phyloP scores from a whole-genome alignment of 495 filamentous ascomycete species.

The Articulospora tetracladia region DNA sequence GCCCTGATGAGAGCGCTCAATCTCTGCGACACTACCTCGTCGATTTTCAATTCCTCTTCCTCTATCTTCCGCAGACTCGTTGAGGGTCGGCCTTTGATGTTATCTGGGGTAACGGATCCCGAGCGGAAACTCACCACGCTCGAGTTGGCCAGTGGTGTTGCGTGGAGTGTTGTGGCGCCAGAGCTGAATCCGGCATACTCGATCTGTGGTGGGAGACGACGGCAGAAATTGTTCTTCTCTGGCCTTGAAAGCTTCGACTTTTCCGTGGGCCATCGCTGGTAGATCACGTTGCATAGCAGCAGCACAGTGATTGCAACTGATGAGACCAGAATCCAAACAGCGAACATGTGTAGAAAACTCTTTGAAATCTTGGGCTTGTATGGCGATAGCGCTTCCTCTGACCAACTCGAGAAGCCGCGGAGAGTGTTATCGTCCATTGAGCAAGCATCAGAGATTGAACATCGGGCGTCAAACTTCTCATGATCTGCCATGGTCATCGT shows the following conservation, averaged over 20 bases:
- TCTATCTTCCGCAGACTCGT: no score
- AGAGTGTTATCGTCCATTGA: slow-evolving; percentile 31
- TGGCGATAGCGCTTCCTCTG: slow-evolving; percentile 12
- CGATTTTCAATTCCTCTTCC: no score
- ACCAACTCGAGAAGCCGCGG: slow-evolving; percentile 28
- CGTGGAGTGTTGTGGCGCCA: background rate
- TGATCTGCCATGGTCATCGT: slow-evolving; percentile 23
- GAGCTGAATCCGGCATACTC: background rate
- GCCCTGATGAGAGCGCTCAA: no score
- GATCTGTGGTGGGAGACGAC: background rate
- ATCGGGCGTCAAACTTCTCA: slow-evolving; percentile 25
- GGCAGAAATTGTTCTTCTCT: background rate
- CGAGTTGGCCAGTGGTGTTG: background rate
- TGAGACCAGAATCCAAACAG: background rate
- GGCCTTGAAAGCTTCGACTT: background rate
- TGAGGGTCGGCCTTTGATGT: no score
- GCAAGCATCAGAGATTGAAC: slow-evolving; percentile 28
- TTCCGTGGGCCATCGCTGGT: background rate
- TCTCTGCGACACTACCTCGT: no score
- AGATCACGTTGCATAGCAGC: slow-evolving; percentile 22
- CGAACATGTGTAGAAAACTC: background rate
- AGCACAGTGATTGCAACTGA: background rate
- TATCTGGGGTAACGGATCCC: no score
- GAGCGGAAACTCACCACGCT: no score
- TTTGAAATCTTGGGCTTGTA: background rate